These are phyloP conservation scores for Phytopythium mirpurense DNA, from an alignment of 352 stramenopile genomes.

Conservation along the genomic window DNA sequence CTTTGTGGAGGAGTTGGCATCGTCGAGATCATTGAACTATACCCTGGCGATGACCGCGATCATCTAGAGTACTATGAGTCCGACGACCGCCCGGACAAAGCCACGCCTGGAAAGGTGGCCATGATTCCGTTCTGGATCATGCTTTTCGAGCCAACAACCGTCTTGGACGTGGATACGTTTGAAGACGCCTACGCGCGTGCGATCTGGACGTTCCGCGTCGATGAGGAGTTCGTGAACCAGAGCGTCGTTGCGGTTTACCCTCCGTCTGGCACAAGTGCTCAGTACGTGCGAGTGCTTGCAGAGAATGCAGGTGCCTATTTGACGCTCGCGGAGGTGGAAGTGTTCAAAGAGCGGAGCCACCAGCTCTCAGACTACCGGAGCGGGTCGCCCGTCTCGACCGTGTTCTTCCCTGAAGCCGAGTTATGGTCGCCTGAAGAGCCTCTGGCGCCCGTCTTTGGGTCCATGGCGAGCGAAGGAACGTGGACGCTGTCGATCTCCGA, in stretches of 20 bases:
- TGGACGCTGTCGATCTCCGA: conserved; percentile 64
- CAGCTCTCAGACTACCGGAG: conserved; percentile 53
- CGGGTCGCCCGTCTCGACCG: conserved; percentile 42
- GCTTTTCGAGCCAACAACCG: conserved; percentile 52
- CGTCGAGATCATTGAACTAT: conserved; percentile 21
- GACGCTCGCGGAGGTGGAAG: conserved; percentile 70
- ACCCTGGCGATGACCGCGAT: conserved; percentile 39
- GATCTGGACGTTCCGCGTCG: conserved; percentile 40
- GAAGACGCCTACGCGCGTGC: conserved; percentile 36
- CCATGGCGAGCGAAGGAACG: conserved; percentile 38
- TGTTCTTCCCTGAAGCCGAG: conserved; percentile 35
- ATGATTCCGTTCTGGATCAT: conserved; percentile 83
- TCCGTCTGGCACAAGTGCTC: conserved; percentile 33
- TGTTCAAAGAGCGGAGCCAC: conserved; percentile 52
- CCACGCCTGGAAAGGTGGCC: conserved; percentile 17
- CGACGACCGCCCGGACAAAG: conserved; percentile 15
- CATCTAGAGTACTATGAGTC: conserved; percentile 25
- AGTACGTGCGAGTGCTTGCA: conserved; percentile 59
- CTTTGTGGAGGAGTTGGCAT: conserved; percentile 33
- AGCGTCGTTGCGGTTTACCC: conserved; percentile 43
- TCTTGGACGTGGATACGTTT: conserved; percentile 60
- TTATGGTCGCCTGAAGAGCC: conserved; percentile 66
- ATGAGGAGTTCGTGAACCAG: conserved; percentile 13
- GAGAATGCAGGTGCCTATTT: conserved; percentile 33
- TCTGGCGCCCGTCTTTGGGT: conserved; percentile 42